Evolutionary conservation across 75 land plant genomes (phyloP).

Genomic region (Isoetes taiwanensis): DNA sequence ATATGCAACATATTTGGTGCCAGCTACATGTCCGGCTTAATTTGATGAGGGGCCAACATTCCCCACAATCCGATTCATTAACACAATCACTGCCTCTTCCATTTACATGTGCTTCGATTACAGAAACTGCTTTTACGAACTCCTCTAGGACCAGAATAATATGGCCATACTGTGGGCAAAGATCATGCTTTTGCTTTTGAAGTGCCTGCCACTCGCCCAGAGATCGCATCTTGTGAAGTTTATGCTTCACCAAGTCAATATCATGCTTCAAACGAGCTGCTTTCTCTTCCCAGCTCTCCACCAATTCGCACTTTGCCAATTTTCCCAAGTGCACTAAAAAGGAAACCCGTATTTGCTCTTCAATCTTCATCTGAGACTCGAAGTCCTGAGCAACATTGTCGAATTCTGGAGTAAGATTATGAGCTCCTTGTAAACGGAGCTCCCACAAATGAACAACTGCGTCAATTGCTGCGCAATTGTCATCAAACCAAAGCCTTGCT

Average conservation of each 20-base stretch:
- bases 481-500: too few relatives aligned
- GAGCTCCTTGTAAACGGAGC: constrained; percentile 19
- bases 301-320: constrained; percentile 1
- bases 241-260: not conserved
- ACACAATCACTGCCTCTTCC: not conserved
- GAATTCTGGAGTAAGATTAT: constrained; percentile 7
- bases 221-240: not conserved
- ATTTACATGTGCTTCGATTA: not conserved
- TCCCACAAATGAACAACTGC: constrained; percentile 28
- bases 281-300: not conserved
- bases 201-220: constrained; percentile 1
- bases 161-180: constrained; percentile 22
- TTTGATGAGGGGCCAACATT: too few relatives aligned
- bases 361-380: not conserved
- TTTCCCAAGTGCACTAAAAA: not conserved
- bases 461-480: constrained; percentile 23
- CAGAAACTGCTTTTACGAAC: constrained; percentile 14
- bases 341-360: not conserved
- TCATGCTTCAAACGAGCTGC: constrained; percentile 15
- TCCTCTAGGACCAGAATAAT: constrained; percentile 13
- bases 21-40: too few relatives aligned
- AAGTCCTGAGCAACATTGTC: not conserved
- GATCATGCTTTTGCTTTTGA: constrained; percentile 15
- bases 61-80: constrained; percentile 1
- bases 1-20: constrained; percentile 21